Evolutionary conservation across 108 stramenopile species (phyloP), one percentile per base, ranked within the genome.

Genomic region (Fragilariopsis cylindrus): DNA sequence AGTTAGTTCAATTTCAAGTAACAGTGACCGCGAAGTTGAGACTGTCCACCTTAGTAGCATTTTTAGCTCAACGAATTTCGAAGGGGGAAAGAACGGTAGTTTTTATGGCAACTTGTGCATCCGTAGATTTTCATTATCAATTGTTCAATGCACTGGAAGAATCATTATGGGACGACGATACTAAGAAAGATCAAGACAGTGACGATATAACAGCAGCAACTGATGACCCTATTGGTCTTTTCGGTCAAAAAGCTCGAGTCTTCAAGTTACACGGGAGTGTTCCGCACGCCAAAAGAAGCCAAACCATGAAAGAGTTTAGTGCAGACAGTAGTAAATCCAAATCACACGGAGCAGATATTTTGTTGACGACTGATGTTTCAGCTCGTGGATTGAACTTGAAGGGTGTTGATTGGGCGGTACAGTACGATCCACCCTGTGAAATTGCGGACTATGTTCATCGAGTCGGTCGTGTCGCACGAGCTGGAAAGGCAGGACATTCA

Each of bases 61-160:
- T 98, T 76, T 77, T 98, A 57, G 85, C 84, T 0, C 86, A 85
- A 48, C 86, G 93, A 15, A 85, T 87, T 48, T 53, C 78, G 5
- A 81, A 84, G 63, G 78, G 82, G 21, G 89, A 96, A 82, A 79
- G 96, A 62, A 85, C 88, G 3, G 88, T 99, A 46, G 95, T 98
- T 2, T 99, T 99, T 74, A 86, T 98, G 85, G 84, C 89, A 11
- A 98, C 97, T 3, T 98, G 98, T 65, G 97, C 97, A 63, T 76
- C 91, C n/a, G 97, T 97, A 12, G 97, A 99, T 63, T 98, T 89
- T 84, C 93, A 98, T 71, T 73, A 93, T 67, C 79, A 85, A 0
- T 69, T 98, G 21, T 90, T 96, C 54, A 46, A 72, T 47, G 62
- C 80, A 15, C 78, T 90, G 78, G 49, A 68, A 68, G 77, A 85